Evolutionary conservation across 2,329 filamentous ascomycete genomes (phyloP).

Genomic region (Xylaria sp.): DNA sequence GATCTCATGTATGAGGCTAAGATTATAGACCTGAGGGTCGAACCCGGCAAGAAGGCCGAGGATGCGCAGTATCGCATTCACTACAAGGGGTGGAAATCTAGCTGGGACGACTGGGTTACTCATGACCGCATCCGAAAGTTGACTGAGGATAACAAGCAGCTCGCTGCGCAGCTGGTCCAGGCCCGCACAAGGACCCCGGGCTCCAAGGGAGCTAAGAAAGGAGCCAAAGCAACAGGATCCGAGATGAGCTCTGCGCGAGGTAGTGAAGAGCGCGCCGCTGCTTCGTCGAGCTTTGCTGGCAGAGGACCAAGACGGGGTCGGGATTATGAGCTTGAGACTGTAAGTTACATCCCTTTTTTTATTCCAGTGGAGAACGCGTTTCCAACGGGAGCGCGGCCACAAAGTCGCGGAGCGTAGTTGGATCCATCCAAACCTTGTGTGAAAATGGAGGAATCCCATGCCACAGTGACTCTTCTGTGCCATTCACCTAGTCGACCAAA

Average conservation of each 20-base stretch:
- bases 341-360: conserved; percentile 59
- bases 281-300: conserved; percentile 67
- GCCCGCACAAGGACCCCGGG: conserved; percentile 47
- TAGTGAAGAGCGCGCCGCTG: conserved; percentile 80
- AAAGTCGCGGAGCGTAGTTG: conserved; percentile 20
- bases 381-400: conserved; percentile 3
- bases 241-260: conserved; percentile 74
- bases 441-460: conserved; percentile 11
- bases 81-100: conserved; percentile 99
- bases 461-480: background rate
- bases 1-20: conserved; percentile 98
- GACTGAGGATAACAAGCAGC: conserved; percentile 92
- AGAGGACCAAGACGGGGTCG: conserved; percentile 79
- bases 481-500: conserved; percentile 10
- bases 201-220: conserved; percentile 64
- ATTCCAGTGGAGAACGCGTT: conserved; percentile 18
- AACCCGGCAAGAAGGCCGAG: conserved; percentile 58
- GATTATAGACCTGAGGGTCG: conserved; percentile 75
- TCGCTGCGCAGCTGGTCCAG: conserved; percentile 80
- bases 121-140: conserved; percentile 94
- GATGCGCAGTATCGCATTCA: conserved; percentile 91
- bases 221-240: conserved; percentile 60
- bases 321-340: conserved; percentile 86
- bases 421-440: background rate
- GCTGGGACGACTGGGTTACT: conserved; percentile 99